Base-by-base conservation (phyloP, 1,139 yeast genomes). In the Spencermartinsiella ligniputridi region DNA sequence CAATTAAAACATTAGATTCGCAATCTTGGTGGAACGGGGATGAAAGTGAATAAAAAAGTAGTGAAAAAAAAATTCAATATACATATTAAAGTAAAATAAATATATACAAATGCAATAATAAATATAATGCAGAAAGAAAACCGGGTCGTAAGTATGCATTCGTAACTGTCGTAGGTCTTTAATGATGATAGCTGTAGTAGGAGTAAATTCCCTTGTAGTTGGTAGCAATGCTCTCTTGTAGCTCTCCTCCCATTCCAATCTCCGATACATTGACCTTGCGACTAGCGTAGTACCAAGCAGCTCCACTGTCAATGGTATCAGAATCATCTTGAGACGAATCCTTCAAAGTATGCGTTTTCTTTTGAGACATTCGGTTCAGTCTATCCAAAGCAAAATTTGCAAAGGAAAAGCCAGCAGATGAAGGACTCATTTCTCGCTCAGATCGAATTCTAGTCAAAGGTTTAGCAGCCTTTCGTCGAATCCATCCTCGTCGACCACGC, bases 401-500 rank as follows among this genome's bases (percentile, higher is more conserved):
- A 40, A 57, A 56, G 3, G 61, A 55, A 39, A 57, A 58, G 16
- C 57, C 54, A 6, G 45, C 29, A 15, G 44, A 37, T 27, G 44
- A 34, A 16, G 40, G 45, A 35, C 52, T 51, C 35, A 33, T 19
- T 27, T 37, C 27, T 13, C 24, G 38, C 38, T 35, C 22, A 18
- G 44, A 39, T 9, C 35, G 29, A 33, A 42, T 44, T 15, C 41
- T 42, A 21, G 45, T 40, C 4, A 37, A 29, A 15, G 45, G 42
- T 8, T 44, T 41, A 17, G 29, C 32, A 9, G 34, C 25, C 25
- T 29, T 33, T 21, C 46, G 27, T 12, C 41, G 42, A 12, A 56
- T 43, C 96, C 96, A 88, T n/a, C 86, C 81, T 50, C 96, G 72
- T 52, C 96, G 72, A 3, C 95, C 95, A 56, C 67, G 73, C 52